Percentiles rank a stretch among this genome's conserved stretches.
Evolutionary conservation across 495 filamentous ascomycete species (phyloP).

Genomic region (Endocarpon pusillum): DNA sequence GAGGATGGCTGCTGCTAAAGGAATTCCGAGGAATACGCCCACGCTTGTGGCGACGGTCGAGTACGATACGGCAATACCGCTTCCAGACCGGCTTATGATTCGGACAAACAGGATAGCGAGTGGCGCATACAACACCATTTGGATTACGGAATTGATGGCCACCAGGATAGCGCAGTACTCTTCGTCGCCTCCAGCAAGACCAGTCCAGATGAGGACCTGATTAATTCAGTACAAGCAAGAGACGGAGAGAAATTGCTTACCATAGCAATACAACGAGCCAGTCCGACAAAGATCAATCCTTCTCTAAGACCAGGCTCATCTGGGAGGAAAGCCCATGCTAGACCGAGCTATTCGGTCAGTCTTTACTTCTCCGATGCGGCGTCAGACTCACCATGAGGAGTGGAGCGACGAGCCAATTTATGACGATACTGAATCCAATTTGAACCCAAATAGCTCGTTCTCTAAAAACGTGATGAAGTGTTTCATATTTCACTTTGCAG

Average conservation of each 20-base stretch:
- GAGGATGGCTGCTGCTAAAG: slow-evolving; percentile 58
- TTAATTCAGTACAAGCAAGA: slow-evolving; percentile 1
- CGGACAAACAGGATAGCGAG: slow-evolving; percentile 62
- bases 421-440: slow-evolving; percentile 54
- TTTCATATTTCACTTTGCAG: slow-evolving; percentile 81
- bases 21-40: slow-evolving; percentile 73
- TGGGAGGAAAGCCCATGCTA: slow-evolving; percentile 73
- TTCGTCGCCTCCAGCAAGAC: slow-evolving; percentile 55
- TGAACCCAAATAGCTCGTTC: slow-evolving; percentile 57
- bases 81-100: slow-evolving; percentile 52
- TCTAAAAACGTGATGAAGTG: slow-evolving; percentile 49
- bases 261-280: slow-evolving; percentile 76
- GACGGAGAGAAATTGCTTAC: slow-evolving; percentile 22
- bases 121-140: slow-evolving; percentile 77
- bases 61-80: slow-evolving; percentile 35
- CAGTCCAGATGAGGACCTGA: slow-evolving; percentile 63
- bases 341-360: slow-evolving; percentile 41
- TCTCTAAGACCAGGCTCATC: slow-evolving; percentile 50
- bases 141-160: slow-evolving; percentile 70
- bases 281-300: slow-evolving; percentile 60
- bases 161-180: slow-evolving; percentile 88
- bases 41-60: slow-evolving; percentile 59
- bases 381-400: slow-evolving; percentile 55
- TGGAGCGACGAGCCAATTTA: slow-evolving; percentile 87
- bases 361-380: neutral